These are phyloP conservation scores for Moesziomyces antarcticus DNA, from an alignment of 1,284 basidiomycete species.

Conservation along the genomic window DNA sequence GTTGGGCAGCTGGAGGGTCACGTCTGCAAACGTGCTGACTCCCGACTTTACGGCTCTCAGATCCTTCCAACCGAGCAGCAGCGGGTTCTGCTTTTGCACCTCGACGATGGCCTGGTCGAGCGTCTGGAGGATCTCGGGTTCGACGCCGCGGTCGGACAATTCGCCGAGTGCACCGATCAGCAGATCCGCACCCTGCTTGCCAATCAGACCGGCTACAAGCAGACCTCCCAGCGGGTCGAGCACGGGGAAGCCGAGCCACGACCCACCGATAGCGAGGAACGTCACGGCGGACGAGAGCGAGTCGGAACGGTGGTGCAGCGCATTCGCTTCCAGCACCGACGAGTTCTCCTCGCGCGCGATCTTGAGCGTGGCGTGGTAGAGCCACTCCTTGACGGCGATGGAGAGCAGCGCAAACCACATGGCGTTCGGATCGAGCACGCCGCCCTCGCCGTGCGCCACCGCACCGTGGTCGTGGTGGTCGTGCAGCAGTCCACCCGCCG, in stretches of 20 bases:
- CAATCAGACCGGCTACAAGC: slow-evolving; percentile 87
- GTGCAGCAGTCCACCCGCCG: slow-evolving; percentile 72
- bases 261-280: slow-evolving; percentile 72
- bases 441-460: slow-evolving; percentile 41
- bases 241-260: slow-evolving; percentile 83
- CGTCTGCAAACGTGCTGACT: slow-evolving; percentile 59
- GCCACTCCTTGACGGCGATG: slow-evolving; percentile 88
- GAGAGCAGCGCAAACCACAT: slow-evolving; percentile 92
- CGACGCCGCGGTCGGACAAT: slow-evolving; percentile 85
- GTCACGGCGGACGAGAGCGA: slow-evolving; percentile 57
- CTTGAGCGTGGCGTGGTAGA: slow-evolving; percentile 74
- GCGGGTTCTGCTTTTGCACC: slow-evolving; percentile 20
- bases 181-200: slow-evolving; percentile 82
- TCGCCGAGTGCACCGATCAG: slow-evolving; percentile 81
- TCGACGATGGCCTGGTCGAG: slow-evolving; percentile 72
- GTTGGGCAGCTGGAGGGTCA: slow-evolving; percentile 51
- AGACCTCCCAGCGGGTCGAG: slow-evolving; percentile 94
- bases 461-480: slow-evolving; percentile 71
- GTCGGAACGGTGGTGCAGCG: slow-evolving; percentile 89
- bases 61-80: slow-evolving; percentile 54
- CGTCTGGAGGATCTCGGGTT: slow-evolving; percentile 72
- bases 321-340: slow-evolving; percentile 77
- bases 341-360: slow-evolving; percentile 90
- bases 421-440: slow-evolving; percentile 87
- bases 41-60: slow-evolving; percentile 58